Evolutionary conservation across 2,329 filamentous ascomycete species (phyloP).

Genomic region (Colletotrichum ledebouriae): DNA sequence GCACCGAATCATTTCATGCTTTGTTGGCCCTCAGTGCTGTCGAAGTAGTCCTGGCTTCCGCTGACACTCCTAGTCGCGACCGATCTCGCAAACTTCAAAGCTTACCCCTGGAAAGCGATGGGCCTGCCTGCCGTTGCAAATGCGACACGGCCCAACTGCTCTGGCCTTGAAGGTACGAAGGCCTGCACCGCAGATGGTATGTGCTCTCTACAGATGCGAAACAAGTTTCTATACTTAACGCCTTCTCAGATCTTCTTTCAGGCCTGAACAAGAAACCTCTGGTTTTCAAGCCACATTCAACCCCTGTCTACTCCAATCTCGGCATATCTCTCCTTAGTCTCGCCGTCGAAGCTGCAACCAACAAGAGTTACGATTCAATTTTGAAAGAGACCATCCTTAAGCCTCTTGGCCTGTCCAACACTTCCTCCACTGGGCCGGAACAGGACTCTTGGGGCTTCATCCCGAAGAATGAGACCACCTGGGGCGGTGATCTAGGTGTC

Average conservation of each 20-base stretch:
- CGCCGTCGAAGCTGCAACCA: constrained; percentile 44
- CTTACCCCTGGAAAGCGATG: constrained; percentile 13
- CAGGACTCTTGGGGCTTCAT: constrained; percentile 51
- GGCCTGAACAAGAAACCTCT: constrained; percentile 39
- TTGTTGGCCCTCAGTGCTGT: too few species aligned
- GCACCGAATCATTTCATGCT: too few species aligned
- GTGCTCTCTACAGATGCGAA: not conserved
- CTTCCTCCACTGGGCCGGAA: constrained; percentile 53
- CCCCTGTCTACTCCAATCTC: constrained; percentile 45
- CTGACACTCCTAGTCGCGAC: constrained; percentile 29
- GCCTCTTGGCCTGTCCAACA: constrained; percentile 57
- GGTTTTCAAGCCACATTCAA: constrained; percentile 42
- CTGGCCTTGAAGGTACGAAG: constrained; percentile 32
- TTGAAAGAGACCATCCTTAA: constrained; percentile 56
- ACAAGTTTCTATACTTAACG: not conserved
- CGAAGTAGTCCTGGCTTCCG: not conserved
- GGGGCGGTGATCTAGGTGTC: constrained; percentile 53
- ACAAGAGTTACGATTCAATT: constrained; percentile 44
- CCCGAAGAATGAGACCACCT: constrained; percentile 52
- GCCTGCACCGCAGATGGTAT: constrained; percentile 33
- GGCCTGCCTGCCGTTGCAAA: constrained; percentile 37
- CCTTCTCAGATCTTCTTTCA: constrained; percentile 42
- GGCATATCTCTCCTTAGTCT: constrained; percentile 45
- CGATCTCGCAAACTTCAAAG: constrained; percentile 34
- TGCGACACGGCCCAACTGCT: constrained; percentile 40